A percentile compares a stretch with the other conserved stretches of the same genome.
phyloP scores from a whole-genome alignment of 192 early-diverging fungal species.

The Coemansia sp. region DNA sequence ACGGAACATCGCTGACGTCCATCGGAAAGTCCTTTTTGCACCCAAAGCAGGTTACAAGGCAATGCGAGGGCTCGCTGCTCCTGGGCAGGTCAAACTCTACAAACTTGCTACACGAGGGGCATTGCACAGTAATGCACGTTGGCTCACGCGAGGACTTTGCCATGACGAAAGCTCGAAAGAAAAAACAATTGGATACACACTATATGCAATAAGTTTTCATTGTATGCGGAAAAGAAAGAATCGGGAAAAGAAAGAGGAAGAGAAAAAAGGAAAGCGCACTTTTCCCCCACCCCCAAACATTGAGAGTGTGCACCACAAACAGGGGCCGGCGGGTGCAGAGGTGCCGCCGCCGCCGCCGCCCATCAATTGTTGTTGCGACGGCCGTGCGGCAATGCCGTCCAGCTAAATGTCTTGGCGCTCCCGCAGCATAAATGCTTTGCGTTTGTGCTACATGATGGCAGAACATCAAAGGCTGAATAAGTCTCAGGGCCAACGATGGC shows the following conservation, averaged over 20 bases:
- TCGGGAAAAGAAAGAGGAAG: neutral
- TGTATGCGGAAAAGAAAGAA: conserved; percentile 1
- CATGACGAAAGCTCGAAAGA: conserved; percentile 23
- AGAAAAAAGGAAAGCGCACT: neutral
- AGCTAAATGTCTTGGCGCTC: no score
- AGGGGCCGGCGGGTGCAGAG: neutral
- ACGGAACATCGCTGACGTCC: conserved; percentile 54
- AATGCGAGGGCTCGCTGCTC: conserved; percentile 29
- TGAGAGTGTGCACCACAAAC: neutral
- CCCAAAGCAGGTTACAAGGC: conserved; percentile 38
- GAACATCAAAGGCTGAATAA: no score
- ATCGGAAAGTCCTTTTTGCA: conserved; percentile 51
- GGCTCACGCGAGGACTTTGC: conserved; percentile 47
- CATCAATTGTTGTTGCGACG: neutral
- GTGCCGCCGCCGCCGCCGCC: neutral
- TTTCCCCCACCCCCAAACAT: neutral
- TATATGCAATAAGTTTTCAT: no score
- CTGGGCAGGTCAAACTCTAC: conserved; percentile 55
- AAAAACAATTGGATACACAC: neutral
- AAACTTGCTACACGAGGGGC: conserved; percentile 45
- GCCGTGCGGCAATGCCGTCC: neutral
- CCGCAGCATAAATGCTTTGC: no score
- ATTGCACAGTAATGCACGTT: conserved; percentile 52
- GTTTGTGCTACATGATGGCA: no score
- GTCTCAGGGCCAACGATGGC: no score